Conservation (phyloP, 2,329 filamentous ascomycete species). For the Claviceps fusiformis region DNA sequence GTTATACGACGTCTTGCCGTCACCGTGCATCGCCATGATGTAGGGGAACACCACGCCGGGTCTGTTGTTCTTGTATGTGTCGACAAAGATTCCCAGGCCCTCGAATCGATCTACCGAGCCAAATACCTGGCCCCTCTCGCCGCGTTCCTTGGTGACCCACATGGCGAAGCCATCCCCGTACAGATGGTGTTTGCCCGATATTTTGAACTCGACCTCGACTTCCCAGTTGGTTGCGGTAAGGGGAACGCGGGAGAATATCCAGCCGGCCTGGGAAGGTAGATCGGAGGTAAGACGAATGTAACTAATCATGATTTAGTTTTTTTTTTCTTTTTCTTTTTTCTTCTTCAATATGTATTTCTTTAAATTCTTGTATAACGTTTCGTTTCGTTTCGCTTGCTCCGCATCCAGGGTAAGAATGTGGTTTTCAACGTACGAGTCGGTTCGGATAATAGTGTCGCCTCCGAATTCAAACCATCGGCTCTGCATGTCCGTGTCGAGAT, state of each 20-base stretch:
- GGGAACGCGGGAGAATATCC: slow-evolving; percentile 87
- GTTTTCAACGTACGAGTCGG: slow-evolving; percentile 43
- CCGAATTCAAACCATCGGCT: slow-evolving; percentile 99
- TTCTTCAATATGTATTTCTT: too few relatives aligned
- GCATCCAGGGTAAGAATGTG: neutral
- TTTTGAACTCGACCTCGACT: slow-evolving; percentile 90
- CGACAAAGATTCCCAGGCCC: slow-evolving; percentile 87
- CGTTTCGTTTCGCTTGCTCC: neutral
- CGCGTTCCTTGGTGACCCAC: slow-evolving; percentile 94
- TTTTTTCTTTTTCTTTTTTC: neutral
- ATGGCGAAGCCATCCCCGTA: slow-evolving; percentile 95
- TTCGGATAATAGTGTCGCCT: slow-evolving; percentile 76
- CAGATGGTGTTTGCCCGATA: slow-evolving; percentile 76
- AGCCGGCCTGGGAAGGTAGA: slow-evolving; percentile 78
- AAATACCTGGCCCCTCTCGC: slow-evolving; percentile 69
- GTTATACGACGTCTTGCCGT: slow-evolving; percentile 80
- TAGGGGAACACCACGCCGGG: slow-evolving; percentile 93
- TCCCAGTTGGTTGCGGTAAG: slow-evolving; percentile 98
- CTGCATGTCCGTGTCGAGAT: slow-evolving; percentile 95
- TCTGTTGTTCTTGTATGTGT: slow-evolving; percentile 99
- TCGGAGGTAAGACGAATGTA: slow-evolving; percentile 91
- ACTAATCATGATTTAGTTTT: too few relatives aligned
- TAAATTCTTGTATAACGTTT: neutral
- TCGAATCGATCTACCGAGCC: slow-evolving; percentile 81
- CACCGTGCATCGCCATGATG: slow-evolving; percentile 96